These are phyloP conservation scores for Pelargonium cotyledonis DNA, from an alignment of 441 rosid species.

Conservation along the genomic window DNA sequence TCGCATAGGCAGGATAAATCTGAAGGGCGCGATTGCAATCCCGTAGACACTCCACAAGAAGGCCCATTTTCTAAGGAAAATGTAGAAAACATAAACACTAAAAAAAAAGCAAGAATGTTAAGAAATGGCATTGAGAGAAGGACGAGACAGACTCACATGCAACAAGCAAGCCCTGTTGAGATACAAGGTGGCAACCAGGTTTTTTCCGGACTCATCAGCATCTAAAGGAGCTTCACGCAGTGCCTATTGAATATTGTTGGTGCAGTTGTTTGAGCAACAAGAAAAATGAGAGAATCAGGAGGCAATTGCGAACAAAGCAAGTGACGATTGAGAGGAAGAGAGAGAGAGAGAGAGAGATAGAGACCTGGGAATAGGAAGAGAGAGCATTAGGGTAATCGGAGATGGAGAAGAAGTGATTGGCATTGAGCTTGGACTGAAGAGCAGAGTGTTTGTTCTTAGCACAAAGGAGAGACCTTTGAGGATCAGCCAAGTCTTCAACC, in stretches of 20 bases:
- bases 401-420: constrained; percentile 42
- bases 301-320: not conserved
- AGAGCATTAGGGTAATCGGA: constrained; percentile 43
- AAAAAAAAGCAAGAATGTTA: not conserved
- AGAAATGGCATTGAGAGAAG: not conserved
- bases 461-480: constrained; percentile 35
- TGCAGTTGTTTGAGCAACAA: not conserved
- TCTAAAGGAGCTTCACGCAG: constrained; percentile 59
- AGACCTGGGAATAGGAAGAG: constrained; percentile 51
- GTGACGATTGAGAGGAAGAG: not conserved
- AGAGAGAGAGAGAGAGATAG: not conserved
- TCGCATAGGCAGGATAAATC: constrained; percentile 57
- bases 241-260: constrained; percentile 33
- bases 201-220: constrained; percentile 47
- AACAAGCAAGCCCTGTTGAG: constrained; percentile 65
- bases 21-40: constrained; percentile 74
- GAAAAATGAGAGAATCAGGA: not conserved
- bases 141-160: constrained; percentile 35
- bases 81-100: constrained; percentile 14
- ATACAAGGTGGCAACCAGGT: constrained; percentile 60
- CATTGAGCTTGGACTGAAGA: constrained; percentile 53
- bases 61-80: constrained; percentile 43
- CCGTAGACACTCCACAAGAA: constrained; percentile 47
- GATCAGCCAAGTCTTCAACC: constrained; percentile 41
- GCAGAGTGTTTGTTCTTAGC: constrained; percentile 51